Conservation (phyloP, 2,329 filamentous ascomycete genomes). For the Xylaria multiplex region DNA sequence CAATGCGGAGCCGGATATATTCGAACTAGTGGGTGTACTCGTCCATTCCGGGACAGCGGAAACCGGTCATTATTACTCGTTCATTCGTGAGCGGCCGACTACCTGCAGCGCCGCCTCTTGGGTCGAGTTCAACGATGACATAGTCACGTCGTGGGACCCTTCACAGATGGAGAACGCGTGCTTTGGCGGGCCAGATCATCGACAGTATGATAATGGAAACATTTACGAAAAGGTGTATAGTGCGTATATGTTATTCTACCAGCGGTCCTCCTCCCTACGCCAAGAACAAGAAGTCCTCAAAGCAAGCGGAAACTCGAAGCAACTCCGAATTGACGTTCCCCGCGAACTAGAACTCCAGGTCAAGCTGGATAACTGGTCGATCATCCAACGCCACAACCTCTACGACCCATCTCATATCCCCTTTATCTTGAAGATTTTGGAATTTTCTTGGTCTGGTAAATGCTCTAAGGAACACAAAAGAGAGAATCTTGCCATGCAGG, state of each 20-base stretch:
- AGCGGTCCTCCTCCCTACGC: constrained; percentile 75
- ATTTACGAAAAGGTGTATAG: constrained; percentile 78
- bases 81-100: constrained; percentile 81
- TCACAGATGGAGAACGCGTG: constrained; percentile 77
- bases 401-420: constrained; percentile 76
- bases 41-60: constrained; percentile 94
- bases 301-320: constrained; percentile 49
- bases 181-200: constrained; percentile 77
- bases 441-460: constrained; percentile 62
- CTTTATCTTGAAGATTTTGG: constrained; percentile 73
- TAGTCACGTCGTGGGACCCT: constrained; percentile 80
- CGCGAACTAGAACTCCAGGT: constrained; percentile 67
- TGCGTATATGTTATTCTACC: constrained; percentile 98
- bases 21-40: constrained; percentile 93
- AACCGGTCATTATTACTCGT: constrained; percentile 97
- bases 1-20: constrained; percentile 74
- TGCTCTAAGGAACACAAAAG: constrained; percentile 61
- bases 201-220: constrained; percentile 59
- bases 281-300: constrained; percentile 61
- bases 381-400: constrained; percentile 81
- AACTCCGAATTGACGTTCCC: constrained; percentile 59
- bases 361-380: constrained; percentile 74
- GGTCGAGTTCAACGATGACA: constrained; percentile 96
- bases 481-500: constrained; percentile 63
- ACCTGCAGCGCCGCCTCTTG: constrained; percentile 65